A percentile compares a stretch with the other conserved stretches of the same genome.
Conservation (phyloP, 164 flowering plant species). For the Liriodendron chinense region DNA sequence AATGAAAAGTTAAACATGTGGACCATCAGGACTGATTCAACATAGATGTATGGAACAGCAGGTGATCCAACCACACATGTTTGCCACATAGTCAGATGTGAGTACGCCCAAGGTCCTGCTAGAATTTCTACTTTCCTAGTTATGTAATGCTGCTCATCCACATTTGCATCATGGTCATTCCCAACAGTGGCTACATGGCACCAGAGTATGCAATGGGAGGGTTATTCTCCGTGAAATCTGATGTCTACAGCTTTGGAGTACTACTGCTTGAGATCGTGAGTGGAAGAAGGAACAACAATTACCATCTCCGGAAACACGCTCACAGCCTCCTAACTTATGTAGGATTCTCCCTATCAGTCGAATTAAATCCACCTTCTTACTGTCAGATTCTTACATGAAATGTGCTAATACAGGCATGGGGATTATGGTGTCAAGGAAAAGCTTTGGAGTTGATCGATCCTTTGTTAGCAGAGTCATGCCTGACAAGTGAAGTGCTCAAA, state of each 20-base stretch:
- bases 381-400: conserved; percentile 15
- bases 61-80: background rate
- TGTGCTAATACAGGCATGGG: conserved; percentile 31
- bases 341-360: background rate
- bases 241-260: background rate
- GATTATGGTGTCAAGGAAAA: conserved; percentile 24
- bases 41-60: background rate
- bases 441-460: conserved; percentile 21
- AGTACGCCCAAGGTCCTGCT: background rate
- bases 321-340: conserved; percentile 19
- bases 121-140: background rate
- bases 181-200: background rate
- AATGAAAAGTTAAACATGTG: background rate
- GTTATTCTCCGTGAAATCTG: background rate
- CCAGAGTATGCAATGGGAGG: conserved; percentile 5
- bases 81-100: too few species aligned
- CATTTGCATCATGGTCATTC: too few species aligned
- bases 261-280: background rate
- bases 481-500: conserved; percentile 13
- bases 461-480: conserved; percentile 7
- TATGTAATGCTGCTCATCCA: too few species aligned
- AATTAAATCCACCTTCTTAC: background rate
- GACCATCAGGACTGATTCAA: background rate
- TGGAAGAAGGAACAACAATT: conserved; percentile 1
- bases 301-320: background rate